phyloP scores from a whole-genome alignment of 1,284 basidiomycete genomes.

The Austroboletus olivaceoglutinosus region DNA sequence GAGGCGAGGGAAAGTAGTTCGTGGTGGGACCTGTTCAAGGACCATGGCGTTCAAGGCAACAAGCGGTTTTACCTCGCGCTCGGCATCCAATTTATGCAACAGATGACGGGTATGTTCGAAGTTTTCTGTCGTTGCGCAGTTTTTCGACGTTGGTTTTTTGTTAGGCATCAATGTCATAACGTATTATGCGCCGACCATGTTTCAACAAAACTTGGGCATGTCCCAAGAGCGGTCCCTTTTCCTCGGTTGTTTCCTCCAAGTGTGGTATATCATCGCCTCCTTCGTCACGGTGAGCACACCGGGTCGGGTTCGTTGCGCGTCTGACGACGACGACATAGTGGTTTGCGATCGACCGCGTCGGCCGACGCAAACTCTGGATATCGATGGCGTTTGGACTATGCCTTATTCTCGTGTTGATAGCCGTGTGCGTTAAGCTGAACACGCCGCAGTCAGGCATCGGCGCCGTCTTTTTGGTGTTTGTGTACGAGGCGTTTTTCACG shows the following conservation, averaged over 20 bases:
- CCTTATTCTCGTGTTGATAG: conserved; percentile 12
- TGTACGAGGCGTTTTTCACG: conserved; percentile 12
- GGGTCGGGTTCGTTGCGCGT: too few species aligned
- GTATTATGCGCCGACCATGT: conserved; percentile 15
- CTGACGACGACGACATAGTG: conserved; percentile 4
- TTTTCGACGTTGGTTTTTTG: neutral
- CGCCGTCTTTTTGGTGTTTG: conserved; percentile 16
- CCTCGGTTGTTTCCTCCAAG: conserved; percentile 14
- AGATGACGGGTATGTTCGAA: conserved; percentile 11
- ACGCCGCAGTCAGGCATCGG: conserved; percentile 10
- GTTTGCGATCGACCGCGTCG: conserved; percentile 16
- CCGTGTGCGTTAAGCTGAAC: conserved; percentile 12
- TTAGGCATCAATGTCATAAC: conserved; percentile 18
- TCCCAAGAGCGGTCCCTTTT: conserved; percentile 13
- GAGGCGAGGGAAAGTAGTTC: conserved; percentile 11
- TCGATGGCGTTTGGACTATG: conserved; percentile 16
- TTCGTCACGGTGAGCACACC: conserved; percentile 11
- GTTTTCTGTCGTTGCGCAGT: neutral
- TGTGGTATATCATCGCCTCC: conserved; percentile 15
- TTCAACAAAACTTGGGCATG: conserved; percentile 14
- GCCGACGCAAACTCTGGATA: conserved; percentile 18
- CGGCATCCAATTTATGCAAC: conserved; percentile 19
- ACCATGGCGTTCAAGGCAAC: conserved; percentile 10
- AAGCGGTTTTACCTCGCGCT: conserved; percentile 15
- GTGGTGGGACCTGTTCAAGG: conserved; percentile 15